A percentile compares a stretch with the other conserved stretches of the same genome.
phyloP scores from a whole-genome alignment of 805 yeast species.

The Candida xiaguanensis region DNA sequence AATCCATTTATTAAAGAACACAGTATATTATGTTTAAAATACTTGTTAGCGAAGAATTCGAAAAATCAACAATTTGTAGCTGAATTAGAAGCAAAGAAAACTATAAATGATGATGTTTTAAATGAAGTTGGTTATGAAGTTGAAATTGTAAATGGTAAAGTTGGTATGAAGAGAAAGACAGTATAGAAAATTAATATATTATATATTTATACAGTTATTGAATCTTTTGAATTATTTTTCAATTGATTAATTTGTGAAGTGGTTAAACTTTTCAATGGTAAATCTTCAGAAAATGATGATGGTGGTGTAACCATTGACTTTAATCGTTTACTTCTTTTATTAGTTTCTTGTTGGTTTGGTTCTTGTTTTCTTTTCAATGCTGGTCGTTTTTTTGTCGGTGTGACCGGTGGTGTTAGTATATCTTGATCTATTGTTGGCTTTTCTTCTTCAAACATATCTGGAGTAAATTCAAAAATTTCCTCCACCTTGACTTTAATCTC shows the following conservation, averaged over 20 bases:
- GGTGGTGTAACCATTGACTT: conserved; percentile 29
- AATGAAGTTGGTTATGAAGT: conserved; percentile 75
- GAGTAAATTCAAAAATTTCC: not conserved
- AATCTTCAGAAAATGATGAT: conserved; percentile 24
- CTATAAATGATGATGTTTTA: conserved; percentile 52
- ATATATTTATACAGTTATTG: conserved; percentile 4
- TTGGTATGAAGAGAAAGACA: conserved; percentile 27
- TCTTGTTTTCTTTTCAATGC: conserved; percentile 17
- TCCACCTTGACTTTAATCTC: conserved; percentile 4
- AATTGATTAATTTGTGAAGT: conserved; percentile 11
- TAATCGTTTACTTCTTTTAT: conserved; percentile 8
- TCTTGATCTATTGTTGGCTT: conserved; percentile 3
- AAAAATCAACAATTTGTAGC: conserved; percentile 77
- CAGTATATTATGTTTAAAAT: conserved; percentile 73
- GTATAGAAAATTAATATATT: not conserved
- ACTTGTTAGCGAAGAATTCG: conserved; percentile 58
- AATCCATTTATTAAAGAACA: conserved; percentile 88
- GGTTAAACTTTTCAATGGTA: conserved; percentile 10
- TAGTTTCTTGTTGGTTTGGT: conserved; percentile 10
- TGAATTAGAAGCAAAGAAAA: conserved; percentile 68
- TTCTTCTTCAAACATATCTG: not conserved
- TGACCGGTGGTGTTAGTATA: conserved; percentile 30
- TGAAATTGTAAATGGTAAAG: conserved; percentile 67
- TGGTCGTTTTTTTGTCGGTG: conserved; percentile 28
- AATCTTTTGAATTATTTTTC: conserved; percentile 2